Conservation (phyloP, 805 yeast species). For the Ogataea dorogensis region DNA sequence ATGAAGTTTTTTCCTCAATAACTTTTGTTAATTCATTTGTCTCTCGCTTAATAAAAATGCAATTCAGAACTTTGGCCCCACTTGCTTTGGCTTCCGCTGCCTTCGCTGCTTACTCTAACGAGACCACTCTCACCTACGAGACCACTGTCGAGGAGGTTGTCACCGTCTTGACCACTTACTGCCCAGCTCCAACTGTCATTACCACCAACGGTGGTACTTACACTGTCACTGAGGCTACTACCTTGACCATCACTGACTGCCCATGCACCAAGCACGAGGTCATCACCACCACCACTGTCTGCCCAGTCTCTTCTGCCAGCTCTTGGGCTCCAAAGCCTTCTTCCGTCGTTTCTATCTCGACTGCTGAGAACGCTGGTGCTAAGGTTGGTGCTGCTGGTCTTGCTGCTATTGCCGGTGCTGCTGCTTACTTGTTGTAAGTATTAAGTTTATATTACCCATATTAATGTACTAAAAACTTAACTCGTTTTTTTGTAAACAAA, state of each 20-base stretch:
- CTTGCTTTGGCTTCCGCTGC: constrained; percentile 40
- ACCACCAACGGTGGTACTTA: constrained; percentile 65
- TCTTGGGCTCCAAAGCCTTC: constrained; percentile 19
- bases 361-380: constrained; percentile 34
- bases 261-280: constrained; percentile 62
- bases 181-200: constrained; percentile 71
- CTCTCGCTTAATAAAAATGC: constrained; percentile 38
- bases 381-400: constrained; percentile 40
- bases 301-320: constrained; percentile 20
- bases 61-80: constrained; percentile 35
- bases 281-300: constrained; percentile 26
- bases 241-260: constrained; percentile 82
- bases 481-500: neutral
- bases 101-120: constrained; percentile 45
- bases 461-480: constrained; percentile 1
- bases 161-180: constrained; percentile 76
- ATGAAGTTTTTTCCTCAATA: constrained; percentile 5
- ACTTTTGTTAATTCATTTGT: constrained; percentile 21
- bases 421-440: constrained; percentile 39
- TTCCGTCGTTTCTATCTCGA: constrained; percentile 21
- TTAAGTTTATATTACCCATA: constrained; percentile 8
- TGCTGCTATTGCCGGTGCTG: constrained; percentile 39
- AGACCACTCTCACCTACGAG: constrained; percentile 46
- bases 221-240: constrained; percentile 76
- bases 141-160: constrained; percentile 52